Base-by-base conservation (phyloP, 2,329 filamentous ascomycete species). In the Malbranchea cinnamomea region DNA sequence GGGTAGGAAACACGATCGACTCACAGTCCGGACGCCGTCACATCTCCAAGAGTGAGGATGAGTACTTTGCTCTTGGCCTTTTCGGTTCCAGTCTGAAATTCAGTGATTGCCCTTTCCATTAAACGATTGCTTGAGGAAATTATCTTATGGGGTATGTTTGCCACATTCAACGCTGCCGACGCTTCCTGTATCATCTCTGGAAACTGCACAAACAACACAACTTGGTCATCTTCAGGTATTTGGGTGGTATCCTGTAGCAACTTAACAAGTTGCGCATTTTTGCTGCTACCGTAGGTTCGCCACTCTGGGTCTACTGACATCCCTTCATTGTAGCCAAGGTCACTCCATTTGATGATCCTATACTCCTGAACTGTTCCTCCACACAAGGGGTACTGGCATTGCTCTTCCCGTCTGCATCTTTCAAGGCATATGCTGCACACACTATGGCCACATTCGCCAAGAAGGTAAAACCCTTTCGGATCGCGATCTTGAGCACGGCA, bases 21-120 rank as follows among this genome's bases (percentile, higher is more conserved):
- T 63, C 56, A 70, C 67, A 66, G 49, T 30, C 74, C 74, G 18
- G 73, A 63, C 2, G 73, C 68, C 31, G 67, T 65, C 19, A 67
- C 67, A 37, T 62, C 61, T 1, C 60, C 62, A 2, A 72, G 53
- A 33, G 70, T 65, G 17, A 79, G 51, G 10, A 78, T 53, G 4
- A 78, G 51, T 1, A 71, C 66, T 30, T 62, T 67, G 17, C 46
- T 50, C 13, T 46, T 38, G 10, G 48, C 34, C 26, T 42, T 32
- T 18, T 46, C 56, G 27, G 37, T 53, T 34, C 48, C 41, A 7
- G 47, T 41, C 26, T 64, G 56, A 32, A 69, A 60, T 0, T 42
- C 28, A 2, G 48, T 42, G 6, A 69, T 47, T 8, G 56, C 52
- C 10, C 46, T 44, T 2, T 46, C 41, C 22, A 48, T 38, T 4